Evolutionary conservation across 2,329 filamentous ascomycete species (phyloP).

Genomic region (Calonectria pauciramosa): DNA sequence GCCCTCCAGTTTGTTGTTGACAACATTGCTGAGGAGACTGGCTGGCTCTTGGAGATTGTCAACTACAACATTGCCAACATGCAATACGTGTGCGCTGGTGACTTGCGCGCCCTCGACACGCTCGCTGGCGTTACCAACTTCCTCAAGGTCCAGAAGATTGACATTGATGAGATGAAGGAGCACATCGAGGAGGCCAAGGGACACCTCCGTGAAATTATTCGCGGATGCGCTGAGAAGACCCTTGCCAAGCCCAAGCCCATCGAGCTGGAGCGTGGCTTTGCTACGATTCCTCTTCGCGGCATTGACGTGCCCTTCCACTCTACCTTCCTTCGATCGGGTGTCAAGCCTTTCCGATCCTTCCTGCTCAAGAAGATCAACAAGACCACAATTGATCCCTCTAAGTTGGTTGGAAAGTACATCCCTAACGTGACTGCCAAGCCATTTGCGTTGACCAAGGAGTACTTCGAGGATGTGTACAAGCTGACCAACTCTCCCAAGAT

Average conservation of each 20-base stretch:
- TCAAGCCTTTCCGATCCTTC: constrained; percentile 99
- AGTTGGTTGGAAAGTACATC: constrained; percentile 98
- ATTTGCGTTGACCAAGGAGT: constrained; percentile 96
- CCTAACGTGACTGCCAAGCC: constrained; percentile 97
- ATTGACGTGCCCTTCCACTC: constrained; percentile 99
- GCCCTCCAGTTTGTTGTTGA: constrained; percentile 96
- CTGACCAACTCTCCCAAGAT: constrained; percentile 89
- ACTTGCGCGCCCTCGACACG: constrained; percentile 79
- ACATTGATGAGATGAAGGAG: constrained; percentile 93
- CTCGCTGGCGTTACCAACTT: constrained; percentile 90
- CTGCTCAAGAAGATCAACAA: constrained; percentile 99
- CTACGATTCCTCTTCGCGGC: constrained; percentile 95
- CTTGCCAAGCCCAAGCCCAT: constrained; percentile 89
- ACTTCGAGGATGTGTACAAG: constrained; percentile 98
- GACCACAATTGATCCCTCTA: constrained; percentile 96
- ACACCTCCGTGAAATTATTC: constrained; percentile 91
- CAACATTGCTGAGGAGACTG: constrained; percentile 93
- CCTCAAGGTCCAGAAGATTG: constrained; percentile 96
- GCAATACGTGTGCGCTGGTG: constrained; percentile 81
- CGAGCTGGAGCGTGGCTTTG: constrained; percentile 93
- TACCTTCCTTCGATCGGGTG: constrained; percentile 96
- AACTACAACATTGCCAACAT: constrained; percentile 90
- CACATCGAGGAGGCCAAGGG: constrained; percentile 92
- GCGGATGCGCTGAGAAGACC: constrained; percentile 87
- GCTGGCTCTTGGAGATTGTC: constrained; percentile 98